These are phyloP conservation scores for Tripterygium wilfordii DNA, from an alignment of 177 flowering plant genomes.

Conservation along the genomic window DNA sequence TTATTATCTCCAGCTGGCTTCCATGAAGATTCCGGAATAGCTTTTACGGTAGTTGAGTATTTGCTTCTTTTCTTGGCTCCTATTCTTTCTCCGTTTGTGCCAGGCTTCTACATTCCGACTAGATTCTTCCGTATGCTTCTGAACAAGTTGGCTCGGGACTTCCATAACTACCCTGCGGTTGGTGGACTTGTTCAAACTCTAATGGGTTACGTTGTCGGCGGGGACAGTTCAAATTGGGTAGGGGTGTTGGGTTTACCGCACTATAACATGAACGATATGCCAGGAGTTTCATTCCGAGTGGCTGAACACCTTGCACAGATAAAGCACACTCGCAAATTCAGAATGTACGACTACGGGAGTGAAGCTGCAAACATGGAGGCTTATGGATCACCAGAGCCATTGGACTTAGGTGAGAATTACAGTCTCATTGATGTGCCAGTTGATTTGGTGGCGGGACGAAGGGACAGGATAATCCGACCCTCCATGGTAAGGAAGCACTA, in stretches of 20 bases:
- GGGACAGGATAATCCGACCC: slow-evolving; percentile 75
- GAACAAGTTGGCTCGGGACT: slow-evolving; percentile 92
- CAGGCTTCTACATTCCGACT: slow-evolving; percentile 90
- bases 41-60: slow-evolving; percentile 45
- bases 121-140: slow-evolving; percentile 91
- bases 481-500: slow-evolving; percentile 87
- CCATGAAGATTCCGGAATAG: slow-evolving; percentile 65
- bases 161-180: slow-evolving; percentile 90
- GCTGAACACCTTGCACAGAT: slow-evolving; percentile 89
- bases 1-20: slow-evolving; percentile 94
- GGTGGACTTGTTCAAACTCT: slow-evolving; percentile 97
- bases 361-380: slow-evolving; percentile 54
- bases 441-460: slow-evolving; percentile 84
- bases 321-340: slow-evolving; percentile 59
- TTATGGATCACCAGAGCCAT: slow-evolving; percentile 72
- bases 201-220: slow-evolving; percentile 84
- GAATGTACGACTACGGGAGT: slow-evolving; percentile 85
- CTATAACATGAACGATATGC: slow-evolving; percentile 98
- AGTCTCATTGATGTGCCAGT: slow-evolving; percentile 76
- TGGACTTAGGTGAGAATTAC: slow-evolving; percentile 75
- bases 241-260: slow-evolving; percentile 85
- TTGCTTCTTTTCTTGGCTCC: slow-evolving; percentile 54
- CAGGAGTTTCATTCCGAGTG: slow-evolving; percentile 79
- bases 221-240: slow-evolving; percentile 98
- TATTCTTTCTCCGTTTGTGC: slow-evolving; percentile 54